Conservation (phyloP, 1,139 yeast species). For the Blastobotrys apis region DNA sequence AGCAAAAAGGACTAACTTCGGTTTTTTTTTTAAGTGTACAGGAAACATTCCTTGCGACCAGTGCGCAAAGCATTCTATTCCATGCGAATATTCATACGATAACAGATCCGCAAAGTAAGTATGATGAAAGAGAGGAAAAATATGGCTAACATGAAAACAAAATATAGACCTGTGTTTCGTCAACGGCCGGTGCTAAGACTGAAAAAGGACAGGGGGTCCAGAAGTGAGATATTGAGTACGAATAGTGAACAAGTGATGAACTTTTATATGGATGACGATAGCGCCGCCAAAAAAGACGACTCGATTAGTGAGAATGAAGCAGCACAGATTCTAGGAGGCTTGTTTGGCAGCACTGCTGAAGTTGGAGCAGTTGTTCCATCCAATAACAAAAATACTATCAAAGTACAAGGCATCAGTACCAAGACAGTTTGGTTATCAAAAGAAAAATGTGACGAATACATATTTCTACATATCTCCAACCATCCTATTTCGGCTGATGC, state of each 20-base stretch:
- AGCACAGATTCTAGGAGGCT: slow-evolving; percentile 15
- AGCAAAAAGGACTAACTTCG: too few species aligned
- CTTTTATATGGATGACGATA: slow-evolving; percentile 8
- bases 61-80: slow-evolving; percentile 12
- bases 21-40: slow-evolving; percentile 17
- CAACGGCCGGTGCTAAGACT: neutral
- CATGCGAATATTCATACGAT: slow-evolving; percentile 18
- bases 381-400: neutral
- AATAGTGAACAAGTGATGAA: slow-evolving; percentile 12
- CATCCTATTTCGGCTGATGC: slow-evolving; percentile 15
- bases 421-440: slow-evolving; percentile 4
- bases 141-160: neutral
- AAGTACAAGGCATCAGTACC: slow-evolving; percentile 2
- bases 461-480: slow-evolving; percentile 2
- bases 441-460: slow-evolving; percentile 16
- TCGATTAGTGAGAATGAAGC: slow-evolving; percentile 17
- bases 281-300: slow-evolving; percentile 9
- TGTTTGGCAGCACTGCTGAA: slow-evolving; percentile 15
- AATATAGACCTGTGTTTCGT: neutral
- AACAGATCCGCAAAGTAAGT: slow-evolving; percentile 13
- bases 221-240: too few species aligned
- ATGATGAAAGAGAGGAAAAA: neutral
- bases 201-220: slow-evolving; percentile 1
- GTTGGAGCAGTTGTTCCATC: neutral
- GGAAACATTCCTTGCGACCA: slow-evolving; percentile 17